These are phyloP conservation scores for Aspergillus hortae DNA, from an alignment of 2,329 filamentous ascomycete species.

Conservation along the genomic window DNA sequence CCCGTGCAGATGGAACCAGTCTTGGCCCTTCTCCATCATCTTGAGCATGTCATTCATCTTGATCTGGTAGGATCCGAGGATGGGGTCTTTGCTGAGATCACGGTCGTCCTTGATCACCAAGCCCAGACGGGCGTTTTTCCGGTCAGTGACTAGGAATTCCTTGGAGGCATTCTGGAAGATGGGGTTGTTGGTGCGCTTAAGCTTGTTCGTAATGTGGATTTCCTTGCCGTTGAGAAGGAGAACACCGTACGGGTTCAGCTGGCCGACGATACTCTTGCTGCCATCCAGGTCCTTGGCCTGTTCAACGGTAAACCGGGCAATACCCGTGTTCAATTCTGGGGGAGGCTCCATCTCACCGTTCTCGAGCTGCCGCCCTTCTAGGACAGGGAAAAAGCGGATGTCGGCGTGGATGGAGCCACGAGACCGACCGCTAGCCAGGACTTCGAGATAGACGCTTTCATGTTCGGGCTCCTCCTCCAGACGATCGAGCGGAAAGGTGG, in stretches of 20 bases:
- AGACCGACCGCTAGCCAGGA: conserved; percentile 77
- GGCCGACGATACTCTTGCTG: conserved; percentile 84
- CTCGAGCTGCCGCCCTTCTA: conserved; percentile 62
- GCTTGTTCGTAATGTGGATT: conserved; percentile 81
- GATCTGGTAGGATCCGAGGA: conserved; percentile 90
- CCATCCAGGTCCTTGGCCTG: conserved; percentile 95
- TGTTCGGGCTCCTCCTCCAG: conserved; percentile 73
- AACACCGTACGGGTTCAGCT: conserved; percentile 85
- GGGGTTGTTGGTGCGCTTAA: conserved; percentile 96
- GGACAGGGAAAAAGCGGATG: conserved; percentile 90
- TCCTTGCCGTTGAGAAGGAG: conserved; percentile 90
- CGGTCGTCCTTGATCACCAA: conserved; percentile 94
- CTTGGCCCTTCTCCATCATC: conserved; percentile 84
- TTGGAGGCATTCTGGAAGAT: conserved; percentile 93
- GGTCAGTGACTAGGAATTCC: conserved; percentile 92
- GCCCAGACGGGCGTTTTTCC: conserved; percentile 83
- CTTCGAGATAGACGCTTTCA: conserved; percentile 80
- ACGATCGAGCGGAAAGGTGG: conserved; percentile 79
- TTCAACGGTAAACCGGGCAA: conserved; percentile 87
- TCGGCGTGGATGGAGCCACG: conserved; percentile 78
- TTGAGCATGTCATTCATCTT: conserved; percentile 91
- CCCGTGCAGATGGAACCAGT: conserved; percentile 89
- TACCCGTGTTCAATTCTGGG: conserved; percentile 89
- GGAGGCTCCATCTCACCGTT: conserved; percentile 77
- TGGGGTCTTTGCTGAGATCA: conserved; percentile 75